A percentile compares a stretch with the other conserved stretches of the same genome.
Evolutionary conservation across 257 asterid genomes (phyloP).

Genomic region (Forsythia viridissima): DNA sequence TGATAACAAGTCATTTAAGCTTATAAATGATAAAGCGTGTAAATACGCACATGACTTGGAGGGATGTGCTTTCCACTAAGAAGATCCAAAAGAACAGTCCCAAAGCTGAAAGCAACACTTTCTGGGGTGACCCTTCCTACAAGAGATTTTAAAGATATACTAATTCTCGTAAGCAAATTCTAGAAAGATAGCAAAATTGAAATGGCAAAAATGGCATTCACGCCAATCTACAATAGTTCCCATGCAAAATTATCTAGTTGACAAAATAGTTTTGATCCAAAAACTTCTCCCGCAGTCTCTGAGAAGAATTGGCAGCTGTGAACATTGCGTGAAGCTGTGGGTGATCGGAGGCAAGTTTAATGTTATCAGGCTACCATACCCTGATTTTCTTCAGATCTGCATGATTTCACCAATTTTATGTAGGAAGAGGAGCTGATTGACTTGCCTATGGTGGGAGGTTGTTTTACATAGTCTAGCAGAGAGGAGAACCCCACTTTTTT

Average conservation of each 20-base stretch:
- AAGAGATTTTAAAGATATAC: conserved; percentile 31
- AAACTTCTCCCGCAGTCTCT: not conserved
- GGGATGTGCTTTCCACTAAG: conserved; percentile 99
- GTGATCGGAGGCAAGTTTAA: not conserved
- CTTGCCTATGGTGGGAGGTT: not conserved
- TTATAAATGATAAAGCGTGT: conserved; percentile 19
- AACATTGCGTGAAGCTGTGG: not conserved
- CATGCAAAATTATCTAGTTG: not conserved
- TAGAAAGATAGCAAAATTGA: not conserved
- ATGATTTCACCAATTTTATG: not conserved
- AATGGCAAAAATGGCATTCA: conserved; percentile 5
- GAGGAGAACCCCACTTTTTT: not conserved
- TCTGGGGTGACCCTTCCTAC: conserved; percentile 97
- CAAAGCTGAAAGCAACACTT: conserved; percentile 97
- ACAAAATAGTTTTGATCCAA: not conserved
- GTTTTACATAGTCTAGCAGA: not conserved
- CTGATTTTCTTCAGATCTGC: not conserved
- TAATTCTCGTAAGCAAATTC: conserved; percentile 17
- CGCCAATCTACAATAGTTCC: conserved; percentile 11
- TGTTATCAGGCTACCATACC: not conserved
- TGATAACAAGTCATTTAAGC: conserved; percentile 10
- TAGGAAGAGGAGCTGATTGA: not conserved
- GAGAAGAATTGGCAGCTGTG: not conserved
- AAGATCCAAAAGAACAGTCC: conserved; percentile 98
- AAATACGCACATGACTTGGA: conserved; percentile 83